Evolutionary conservation across 495 filamentous ascomycete genomes (phyloP).

Genomic region (Trichodelitschia bisporula): DNA sequence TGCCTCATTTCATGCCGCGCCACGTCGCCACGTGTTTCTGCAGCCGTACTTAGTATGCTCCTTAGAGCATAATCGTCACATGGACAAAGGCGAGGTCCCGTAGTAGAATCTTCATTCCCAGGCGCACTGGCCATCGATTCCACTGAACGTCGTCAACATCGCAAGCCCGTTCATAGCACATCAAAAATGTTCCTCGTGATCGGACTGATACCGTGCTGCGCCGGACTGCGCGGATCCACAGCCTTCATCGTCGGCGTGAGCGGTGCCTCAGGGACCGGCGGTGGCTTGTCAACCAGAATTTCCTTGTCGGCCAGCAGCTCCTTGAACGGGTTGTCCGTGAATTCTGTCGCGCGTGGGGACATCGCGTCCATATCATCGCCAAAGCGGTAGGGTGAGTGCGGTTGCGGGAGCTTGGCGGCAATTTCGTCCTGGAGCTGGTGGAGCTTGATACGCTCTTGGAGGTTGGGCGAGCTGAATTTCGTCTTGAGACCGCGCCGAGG

Average conservation of each 20-base stretch:
- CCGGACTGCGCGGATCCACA: slow-evolving; percentile 38
- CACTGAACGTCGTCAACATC: too few species aligned
- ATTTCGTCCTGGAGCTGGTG: slow-evolving; percentile 15
- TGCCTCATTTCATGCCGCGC: too few species aligned
- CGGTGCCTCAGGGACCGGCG: slow-evolving; percentile 1
- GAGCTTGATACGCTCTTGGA: slow-evolving; percentile 13
- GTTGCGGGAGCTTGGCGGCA: slow-evolving; percentile 10
- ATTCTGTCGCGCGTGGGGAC: slow-evolving; percentile 18
- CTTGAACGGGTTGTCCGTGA: slow-evolving; percentile 20
- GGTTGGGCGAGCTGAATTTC: slow-evolving; percentile 14
- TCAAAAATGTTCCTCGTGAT: slow-evolving; percentile 36
- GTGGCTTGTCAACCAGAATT: not conserved
- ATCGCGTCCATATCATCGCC: slow-evolving; percentile 13
- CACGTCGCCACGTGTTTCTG: too few species aligned
- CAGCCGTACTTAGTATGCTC: too few species aligned
- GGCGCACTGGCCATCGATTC: too few species aligned
- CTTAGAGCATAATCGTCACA: too few species aligned
- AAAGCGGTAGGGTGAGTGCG: slow-evolving; percentile 3
- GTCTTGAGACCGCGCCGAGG: slow-evolving; percentile 8
- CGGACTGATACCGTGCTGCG: slow-evolving; percentile 35
- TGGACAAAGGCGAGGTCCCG: too few species aligned
- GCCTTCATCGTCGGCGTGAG: slow-evolving; percentile 16
- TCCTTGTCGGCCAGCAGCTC: slow-evolving; percentile 5
- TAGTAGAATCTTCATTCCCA: too few species aligned
- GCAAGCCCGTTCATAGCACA: slow-evolving; percentile 24